phyloP scores from a whole-genome alignment of 1,284 basidiomycete species.

The Heliocybe sulcata region DNA sequence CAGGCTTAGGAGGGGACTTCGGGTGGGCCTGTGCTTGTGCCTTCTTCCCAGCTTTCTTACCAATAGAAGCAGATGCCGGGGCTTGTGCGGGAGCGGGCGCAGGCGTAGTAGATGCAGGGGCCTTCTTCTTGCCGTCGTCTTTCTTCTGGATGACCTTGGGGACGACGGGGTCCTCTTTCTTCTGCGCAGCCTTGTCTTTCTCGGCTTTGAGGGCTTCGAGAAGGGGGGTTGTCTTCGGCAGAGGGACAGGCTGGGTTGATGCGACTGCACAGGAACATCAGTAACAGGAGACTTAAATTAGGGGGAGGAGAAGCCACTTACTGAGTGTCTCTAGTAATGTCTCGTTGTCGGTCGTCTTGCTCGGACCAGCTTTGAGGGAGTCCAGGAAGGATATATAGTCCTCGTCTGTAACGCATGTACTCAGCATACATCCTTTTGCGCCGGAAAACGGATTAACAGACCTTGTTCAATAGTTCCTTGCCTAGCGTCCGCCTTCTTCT shows the following conservation, averaged over 20 bases:
- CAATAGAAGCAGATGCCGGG: no score
- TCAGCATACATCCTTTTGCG: not conserved
- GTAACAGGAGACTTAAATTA: slow-evolving; percentile 6
- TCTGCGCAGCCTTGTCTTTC: slow-evolving; percentile 48
- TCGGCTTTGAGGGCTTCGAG: slow-evolving; percentile 84
- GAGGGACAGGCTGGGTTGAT: slow-evolving; percentile 44
- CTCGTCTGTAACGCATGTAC: slow-evolving; percentile 19
- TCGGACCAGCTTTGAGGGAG: slow-evolving; percentile 40
- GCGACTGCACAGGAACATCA: slow-evolving; percentile 36
- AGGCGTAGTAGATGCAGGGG: slow-evolving; percentile 8
- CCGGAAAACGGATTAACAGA: slow-evolving; percentile 14
- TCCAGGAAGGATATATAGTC: slow-evolving; percentile 70
- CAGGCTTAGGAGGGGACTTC: slow-evolving; percentile 8
- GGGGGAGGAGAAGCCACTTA: slow-evolving; percentile 23
- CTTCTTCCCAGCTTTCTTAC: slow-evolving; percentile 36
- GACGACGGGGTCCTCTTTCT: slow-evolving; percentile 64
- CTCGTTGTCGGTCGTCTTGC: slow-evolving; percentile 41
- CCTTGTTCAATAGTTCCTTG: slow-evolving; percentile 77
- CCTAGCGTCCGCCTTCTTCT: slow-evolving; percentile 64
- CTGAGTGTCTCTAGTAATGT: slow-evolving; percentile 56
- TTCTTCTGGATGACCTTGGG: slow-evolving; percentile 23
- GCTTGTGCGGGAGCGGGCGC: slow-evolving; percentile 11
- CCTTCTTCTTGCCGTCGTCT: slow-evolving; percentile 49
- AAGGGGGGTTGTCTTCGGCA: slow-evolving; percentile 78
- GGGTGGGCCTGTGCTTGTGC: slow-evolving; percentile 20